phyloP scores from a whole-genome alignment of 148 eudicot genomes.

The Fallopia convolvulus region DNA sequence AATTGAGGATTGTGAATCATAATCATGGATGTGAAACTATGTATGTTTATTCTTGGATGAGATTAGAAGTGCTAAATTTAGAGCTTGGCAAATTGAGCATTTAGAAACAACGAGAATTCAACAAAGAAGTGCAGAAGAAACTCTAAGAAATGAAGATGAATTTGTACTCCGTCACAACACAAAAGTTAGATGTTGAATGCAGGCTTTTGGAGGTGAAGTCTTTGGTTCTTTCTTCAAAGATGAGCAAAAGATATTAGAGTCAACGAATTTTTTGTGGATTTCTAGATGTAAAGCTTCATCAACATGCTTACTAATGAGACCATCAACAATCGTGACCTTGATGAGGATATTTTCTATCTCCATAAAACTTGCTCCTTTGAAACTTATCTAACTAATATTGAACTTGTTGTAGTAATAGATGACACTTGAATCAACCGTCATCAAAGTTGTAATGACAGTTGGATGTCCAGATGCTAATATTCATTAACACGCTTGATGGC shows the following conservation, averaged over 20 bases:
- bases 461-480: too few species aligned
- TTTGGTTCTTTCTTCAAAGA: constrained; percentile 60
- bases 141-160: constrained; percentile 52
- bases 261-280: neutral
- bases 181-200: constrained; percentile 45
- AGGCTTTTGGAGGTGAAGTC: constrained; percentile 51
- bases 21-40: neutral
- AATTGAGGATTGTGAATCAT: neutral
- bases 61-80: neutral
- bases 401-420: too few species aligned
- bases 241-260: constrained; percentile 49
- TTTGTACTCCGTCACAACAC: constrained; percentile 36
- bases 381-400: too few species aligned
- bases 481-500: too few species aligned
- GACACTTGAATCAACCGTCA: too few species aligned
- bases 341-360: too few species aligned
- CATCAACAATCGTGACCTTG: too few species aligned
- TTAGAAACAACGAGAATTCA: constrained; percentile 67
- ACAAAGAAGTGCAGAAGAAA: constrained; percentile 42
- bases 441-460: too few species aligned
- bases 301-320: too few species aligned
- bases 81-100: neutral
- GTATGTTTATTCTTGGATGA: neutral
- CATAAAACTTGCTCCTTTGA: too few species aligned
- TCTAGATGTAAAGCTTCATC: too few species aligned